Evolutionary conservation across 768 basidiomycete genomes (phyloP).

Genomic region (Trametes punicea): DNA sequence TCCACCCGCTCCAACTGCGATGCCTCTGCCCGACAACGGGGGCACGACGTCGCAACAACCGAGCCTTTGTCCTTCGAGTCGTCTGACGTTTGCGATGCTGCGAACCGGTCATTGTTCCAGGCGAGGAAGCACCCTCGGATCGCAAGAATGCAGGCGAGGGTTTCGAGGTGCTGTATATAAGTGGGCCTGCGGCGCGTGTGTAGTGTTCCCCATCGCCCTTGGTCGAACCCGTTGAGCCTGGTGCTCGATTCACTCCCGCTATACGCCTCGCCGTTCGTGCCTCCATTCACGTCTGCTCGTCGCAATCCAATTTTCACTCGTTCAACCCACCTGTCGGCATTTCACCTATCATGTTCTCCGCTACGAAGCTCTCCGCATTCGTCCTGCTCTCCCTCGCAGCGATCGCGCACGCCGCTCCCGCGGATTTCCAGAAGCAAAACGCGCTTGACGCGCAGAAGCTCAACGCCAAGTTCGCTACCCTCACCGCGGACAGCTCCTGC

Average conservation of each 20-base stretch:
- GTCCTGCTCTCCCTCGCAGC: slow-evolving; percentile 20
- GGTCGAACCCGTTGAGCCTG: slow-evolving; percentile 16
- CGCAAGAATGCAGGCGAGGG: neutral
- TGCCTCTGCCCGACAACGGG: slow-evolving; percentile 17
- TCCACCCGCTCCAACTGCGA: slow-evolving; percentile 18
- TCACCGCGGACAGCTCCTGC: slow-evolving; percentile 31
- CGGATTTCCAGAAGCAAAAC: slow-evolving; percentile 30
- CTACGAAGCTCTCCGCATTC: slow-evolving; percentile 20
- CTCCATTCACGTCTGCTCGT: slow-evolving; percentile 2
- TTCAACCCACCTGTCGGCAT: neutral
- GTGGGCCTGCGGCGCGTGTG: neutral
- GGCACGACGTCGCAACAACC: slow-evolving; percentile 2
- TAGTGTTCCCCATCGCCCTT: slow-evolving; percentile 10
- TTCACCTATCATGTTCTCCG: slow-evolving; percentile 11
- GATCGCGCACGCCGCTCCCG: slow-evolving; percentile 15
- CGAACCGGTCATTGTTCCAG: neutral
- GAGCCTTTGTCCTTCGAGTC: neutral
- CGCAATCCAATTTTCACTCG: neutral
- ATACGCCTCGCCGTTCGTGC: slow-evolving; percentile 1
- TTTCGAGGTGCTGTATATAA: slow-evolving; percentile 12
- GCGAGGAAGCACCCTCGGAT: neutral
- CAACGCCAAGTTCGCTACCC: slow-evolving; percentile 33
- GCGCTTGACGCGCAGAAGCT: slow-evolving; percentile 37
- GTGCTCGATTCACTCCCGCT: slow-evolving; percentile 11
- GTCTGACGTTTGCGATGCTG: neutral